A percentile compares a stretch with the other conserved stretches of the same genome.
phyloP scores from a whole-genome alignment of 148 eudicot genomes.

The Nyssa sinensis region DNA sequence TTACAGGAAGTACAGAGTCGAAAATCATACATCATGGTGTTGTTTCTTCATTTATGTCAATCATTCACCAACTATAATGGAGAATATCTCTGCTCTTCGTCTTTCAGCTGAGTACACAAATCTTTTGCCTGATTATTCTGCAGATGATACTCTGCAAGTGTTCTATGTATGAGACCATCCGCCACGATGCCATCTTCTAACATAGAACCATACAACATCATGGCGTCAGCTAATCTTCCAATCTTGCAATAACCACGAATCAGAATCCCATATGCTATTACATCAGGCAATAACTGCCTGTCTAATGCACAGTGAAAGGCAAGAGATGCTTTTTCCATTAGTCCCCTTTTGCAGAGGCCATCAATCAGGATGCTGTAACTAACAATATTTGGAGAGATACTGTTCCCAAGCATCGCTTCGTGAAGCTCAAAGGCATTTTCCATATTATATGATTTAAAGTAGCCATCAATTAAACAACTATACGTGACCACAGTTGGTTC shows the following conservation, averaged over 20 bases:
- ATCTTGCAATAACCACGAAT: slow-evolving; percentile 55
- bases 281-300: slow-evolving; percentile 47
- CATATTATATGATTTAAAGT: slow-evolving; percentile 32
- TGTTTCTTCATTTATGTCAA: neutral
- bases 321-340: slow-evolving; percentile 42
- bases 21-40: neutral
- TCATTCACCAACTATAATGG: neutral
- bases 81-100: neutral
- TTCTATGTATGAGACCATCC: slow-evolving; percentile 28
- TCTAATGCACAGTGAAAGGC: slow-evolving; percentile 36
- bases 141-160: slow-evolving; percentile 33
- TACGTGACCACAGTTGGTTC: slow-evolving; percentile 58
- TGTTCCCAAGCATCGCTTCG: slow-evolving; percentile 46
- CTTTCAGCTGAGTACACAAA: neutral
- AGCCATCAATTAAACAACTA: slow-evolving; percentile 56
- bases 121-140: neutral
- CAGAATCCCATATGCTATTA: slow-evolving; percentile 56
- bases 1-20: neutral
- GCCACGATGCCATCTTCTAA: slow-evolving; percentile 41
- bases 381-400: slow-evolving; percentile 50
- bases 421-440: slow-evolving; percentile 44
- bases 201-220: slow-evolving; percentile 34
- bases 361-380: slow-evolving; percentile 66
- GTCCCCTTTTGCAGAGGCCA: slow-evolving; percentile 61
- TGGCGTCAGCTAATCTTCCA: slow-evolving; percentile 45